Evolutionary conservation across 495 filamentous ascomycete genomes (phyloP), one percentile per base, ranked within the genome.

Genomic region (Rhypophila decipiens): DNA sequence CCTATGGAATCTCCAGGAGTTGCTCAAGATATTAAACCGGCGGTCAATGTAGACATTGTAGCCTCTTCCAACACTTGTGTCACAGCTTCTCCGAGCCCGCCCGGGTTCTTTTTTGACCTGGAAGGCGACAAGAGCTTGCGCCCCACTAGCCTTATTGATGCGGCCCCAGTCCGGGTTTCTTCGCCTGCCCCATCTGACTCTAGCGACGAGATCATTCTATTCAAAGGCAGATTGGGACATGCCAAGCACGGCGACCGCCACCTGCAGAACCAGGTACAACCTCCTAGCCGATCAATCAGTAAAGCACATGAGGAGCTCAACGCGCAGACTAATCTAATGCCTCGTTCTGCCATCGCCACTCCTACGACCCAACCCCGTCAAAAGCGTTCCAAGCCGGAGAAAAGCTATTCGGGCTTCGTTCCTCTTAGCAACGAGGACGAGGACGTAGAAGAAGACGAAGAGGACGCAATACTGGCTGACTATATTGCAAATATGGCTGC

Each of bases 401-500:
- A 34, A 7, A n/a, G n/a, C n/a, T n/a, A n/a, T n/a, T n/a, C n/a
- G n/a, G n/a, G n/a, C n/a, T n/a, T n/a, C n/a, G n/a, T n/a, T n/a
- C n/a, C n/a, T n/a, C n/a, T n/a, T n/a, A n/a, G n/a, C n/a, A n/a
- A n/a, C n/a, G n/a, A n/a, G n/a, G n/a, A n/a, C n/a, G n/a, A 54
- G 35, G 39, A 47, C 40, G 34, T 18, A 2, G 62, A 69, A 8
- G 66, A 73, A 3, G 77, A 86, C 7, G 67, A 72, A 4, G 77
- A 86, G 10, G 71, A 80, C 27, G 82, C 75, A 0, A 69, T 81
- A 3, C 39, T 87, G 18, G 77, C 77, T 2, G 89, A 95, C 57
- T 93, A 94, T 53, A 83, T 90, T 44, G 79, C 77, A 47, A 90
- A 94, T 57, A 80, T 90, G 61, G 68, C 69, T 27, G 56, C 58